A percentile compares a stretch with the other conserved stretches of the same genome.
These are phyloP conservation scores for Pisolithus albus DNA, from an alignment of 768 basidiomycete species.

Conservation along the genomic window DNA sequence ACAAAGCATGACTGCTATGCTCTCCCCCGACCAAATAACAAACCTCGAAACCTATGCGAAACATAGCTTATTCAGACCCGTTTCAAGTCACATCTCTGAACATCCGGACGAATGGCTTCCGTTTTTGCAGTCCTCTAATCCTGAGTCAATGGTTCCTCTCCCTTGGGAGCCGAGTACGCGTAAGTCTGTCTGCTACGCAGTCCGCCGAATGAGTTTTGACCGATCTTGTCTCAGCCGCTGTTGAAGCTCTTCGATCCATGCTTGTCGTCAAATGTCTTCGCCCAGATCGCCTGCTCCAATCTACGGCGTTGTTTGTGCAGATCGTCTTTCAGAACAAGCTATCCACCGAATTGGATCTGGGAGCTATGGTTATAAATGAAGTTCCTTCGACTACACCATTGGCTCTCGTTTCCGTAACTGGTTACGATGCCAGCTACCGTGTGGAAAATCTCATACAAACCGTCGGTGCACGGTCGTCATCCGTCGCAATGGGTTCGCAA, in stretches of 20 bases:
- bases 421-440: constrained; percentile 97
- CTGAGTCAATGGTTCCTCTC: constrained; percentile 65
- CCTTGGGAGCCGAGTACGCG: constrained; percentile 76
- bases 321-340: constrained; percentile 77
- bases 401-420: constrained; percentile 87
- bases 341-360: constrained; percentile 72
- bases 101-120: constrained; percentile 61
- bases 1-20: constrained; percentile 36
- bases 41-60: constrained; percentile 68
- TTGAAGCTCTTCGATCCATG: constrained; percentile 68
- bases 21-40: constrained; percentile 61
- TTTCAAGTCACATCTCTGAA: constrained; percentile 54
- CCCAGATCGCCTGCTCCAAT: constrained; percentile 85
- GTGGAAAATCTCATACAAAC: constrained; percentile 83
- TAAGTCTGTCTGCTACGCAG: constrained; percentile 35
- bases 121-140: constrained; percentile 61
- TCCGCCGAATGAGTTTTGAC: not conserved
- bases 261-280: constrained; percentile 86
- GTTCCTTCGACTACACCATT: constrained; percentile 76
- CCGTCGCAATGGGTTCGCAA: constrained; percentile 97
- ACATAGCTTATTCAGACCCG: constrained; percentile 70
- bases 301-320: constrained; percentile 68
- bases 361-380: constrained; percentile 71
- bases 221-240: constrained; percentile 43
- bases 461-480: constrained; percentile 68